These are phyloP conservation scores for Penstemon barbatus DNA, from an alignment of 257 asterid genomes.

Conservation along the genomic window DNA sequence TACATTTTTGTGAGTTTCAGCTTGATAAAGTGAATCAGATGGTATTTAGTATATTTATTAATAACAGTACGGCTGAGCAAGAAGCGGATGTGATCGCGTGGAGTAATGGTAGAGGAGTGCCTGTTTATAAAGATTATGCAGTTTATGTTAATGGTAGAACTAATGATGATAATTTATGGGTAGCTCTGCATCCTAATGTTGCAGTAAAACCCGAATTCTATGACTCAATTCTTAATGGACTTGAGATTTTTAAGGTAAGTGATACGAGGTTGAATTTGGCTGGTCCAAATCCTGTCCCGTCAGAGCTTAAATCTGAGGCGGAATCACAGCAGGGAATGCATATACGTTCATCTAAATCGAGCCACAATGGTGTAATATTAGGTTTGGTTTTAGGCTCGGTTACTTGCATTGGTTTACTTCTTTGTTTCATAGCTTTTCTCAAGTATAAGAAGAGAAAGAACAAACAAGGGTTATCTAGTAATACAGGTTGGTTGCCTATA, in stretches of 20 bases:
- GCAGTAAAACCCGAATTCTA: constrained; percentile 48
- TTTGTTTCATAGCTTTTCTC: constrained; percentile 31
- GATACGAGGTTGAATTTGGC: constrained; percentile 56
- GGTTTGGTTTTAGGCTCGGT: constrained; percentile 39
- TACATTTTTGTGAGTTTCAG: constrained; percentile 70
- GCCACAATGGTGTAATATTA: constrained; percentile 27
- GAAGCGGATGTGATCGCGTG: constrained; percentile 61
- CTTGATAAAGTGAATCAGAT: constrained; percentile 55
- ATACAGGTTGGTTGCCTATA: constrained; percentile 50
- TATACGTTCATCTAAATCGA: constrained; percentile 24
- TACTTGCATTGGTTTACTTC: constrained; percentile 31
- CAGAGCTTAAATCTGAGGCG: constrained; percentile 2
- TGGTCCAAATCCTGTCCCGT: constrained; percentile 57
- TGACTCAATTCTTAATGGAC: constrained; percentile 65
- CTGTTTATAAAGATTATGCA: constrained; percentile 55
- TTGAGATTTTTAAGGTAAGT: constrained; percentile 72
- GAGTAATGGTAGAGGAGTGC: constrained; percentile 48
- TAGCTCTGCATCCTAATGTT: constrained; percentile 57
- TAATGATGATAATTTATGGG: constrained; percentile 41
- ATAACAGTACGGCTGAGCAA: constrained; percentile 50
- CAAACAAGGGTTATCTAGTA: constrained; percentile 9
- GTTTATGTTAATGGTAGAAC: constrained; percentile 32
- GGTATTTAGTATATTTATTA: constrained; percentile 57
- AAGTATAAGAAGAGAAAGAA: constrained; percentile 16
- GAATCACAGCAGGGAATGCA: constrained; percentile 8